Evolutionary conservation across 2,329 filamentous ascomycete genomes (phyloP).

Genomic region (Fusarium abutilonis): DNA sequence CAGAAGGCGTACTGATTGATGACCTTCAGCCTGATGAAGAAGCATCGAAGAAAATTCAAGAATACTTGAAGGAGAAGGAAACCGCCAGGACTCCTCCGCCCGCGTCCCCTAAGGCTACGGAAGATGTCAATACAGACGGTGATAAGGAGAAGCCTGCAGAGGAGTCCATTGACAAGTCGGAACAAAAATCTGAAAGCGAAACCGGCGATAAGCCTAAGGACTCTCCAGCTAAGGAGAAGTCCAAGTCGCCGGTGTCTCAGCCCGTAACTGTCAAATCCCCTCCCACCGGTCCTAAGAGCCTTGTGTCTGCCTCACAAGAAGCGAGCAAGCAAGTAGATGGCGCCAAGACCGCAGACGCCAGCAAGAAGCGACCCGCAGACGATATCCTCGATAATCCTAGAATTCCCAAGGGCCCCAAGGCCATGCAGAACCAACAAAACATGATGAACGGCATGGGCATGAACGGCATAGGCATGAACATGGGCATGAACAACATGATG

Average conservation of each 20-base stretch:
- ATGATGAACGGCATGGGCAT: constrained; percentile 61
- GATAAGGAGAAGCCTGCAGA: constrained; percentile 44
- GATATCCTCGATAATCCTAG: constrained; percentile 72
- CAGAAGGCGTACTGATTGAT: constrained; percentile 91
- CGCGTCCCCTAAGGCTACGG: constrained; percentile 46
- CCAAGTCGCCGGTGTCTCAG: constrained; percentile 49
- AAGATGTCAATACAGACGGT: constrained; percentile 33
- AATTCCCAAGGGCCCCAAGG: constrained; percentile 72
- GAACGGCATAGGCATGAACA: constrained; percentile 56
- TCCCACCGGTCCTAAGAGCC: constrained; percentile 45
- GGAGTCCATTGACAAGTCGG: constrained; percentile 53
- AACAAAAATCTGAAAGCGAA: constrained; percentile 49
- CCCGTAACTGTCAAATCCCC: constrained; percentile 43
- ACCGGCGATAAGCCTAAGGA: constrained; percentile 31
- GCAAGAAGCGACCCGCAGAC: constrained; percentile 86
- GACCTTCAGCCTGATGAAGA: constrained; percentile 87
- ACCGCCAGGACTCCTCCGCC: constrained; percentile 55
- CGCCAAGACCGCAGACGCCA: constrained; percentile 47
- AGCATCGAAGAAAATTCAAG: constrained; percentile 78
- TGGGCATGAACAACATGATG: constrained; percentile 53
- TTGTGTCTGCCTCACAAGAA: constrained; percentile 47
- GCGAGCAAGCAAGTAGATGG: constrained; percentile 50
- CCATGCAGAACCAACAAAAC: constrained; percentile 67
- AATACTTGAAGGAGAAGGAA: constrained; percentile 71
- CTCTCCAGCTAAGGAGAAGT: constrained; percentile 46